These are phyloP conservation scores for Nemophila menziesii DNA, from an alignment of 257 asterid species.

Conservation along the genomic window DNA sequence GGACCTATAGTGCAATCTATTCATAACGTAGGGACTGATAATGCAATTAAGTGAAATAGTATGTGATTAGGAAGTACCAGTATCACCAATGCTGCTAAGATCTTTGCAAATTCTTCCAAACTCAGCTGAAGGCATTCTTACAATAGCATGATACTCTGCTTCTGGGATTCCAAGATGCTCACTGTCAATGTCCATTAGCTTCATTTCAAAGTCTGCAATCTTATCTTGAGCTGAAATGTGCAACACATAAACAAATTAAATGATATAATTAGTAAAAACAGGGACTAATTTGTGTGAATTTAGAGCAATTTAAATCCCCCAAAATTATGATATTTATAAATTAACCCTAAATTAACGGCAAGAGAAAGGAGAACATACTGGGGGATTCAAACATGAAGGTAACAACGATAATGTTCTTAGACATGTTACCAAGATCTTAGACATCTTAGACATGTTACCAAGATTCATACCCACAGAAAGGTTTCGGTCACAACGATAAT, in stretches of 20 bases:
- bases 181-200: conserved; percentile 61
- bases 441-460: conserved; percentile 43
- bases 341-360: no score
- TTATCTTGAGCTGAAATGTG: conserved; percentile 46
- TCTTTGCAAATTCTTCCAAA: conserved; percentile 52
- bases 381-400: conserved; percentile 67
- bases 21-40: no score
- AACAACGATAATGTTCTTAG: conserved; percentile 46
- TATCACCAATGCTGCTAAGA: conserved; percentile 57
- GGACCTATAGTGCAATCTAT: no score
- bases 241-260: neutral
- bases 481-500: conserved; percentile 59
- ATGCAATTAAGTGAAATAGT: no score
- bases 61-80: conserved; percentile 37
- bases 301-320: no score
- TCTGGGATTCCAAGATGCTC: conserved; percentile 62
- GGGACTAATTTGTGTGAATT: no score
- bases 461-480: conserved; percentile 56
- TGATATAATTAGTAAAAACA: neutral
- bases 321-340: no score
- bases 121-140: conserved; percentile 54
- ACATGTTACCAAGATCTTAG: conserved; percentile 48
- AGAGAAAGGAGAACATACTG: conserved; percentile 26
- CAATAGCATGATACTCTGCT: conserved; percentile 56
- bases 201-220: conserved; percentile 59